Evolutionary conservation across 23 red algal genomes (phyloP).

Genomic region (Rhodosorus marinus): DNA sequence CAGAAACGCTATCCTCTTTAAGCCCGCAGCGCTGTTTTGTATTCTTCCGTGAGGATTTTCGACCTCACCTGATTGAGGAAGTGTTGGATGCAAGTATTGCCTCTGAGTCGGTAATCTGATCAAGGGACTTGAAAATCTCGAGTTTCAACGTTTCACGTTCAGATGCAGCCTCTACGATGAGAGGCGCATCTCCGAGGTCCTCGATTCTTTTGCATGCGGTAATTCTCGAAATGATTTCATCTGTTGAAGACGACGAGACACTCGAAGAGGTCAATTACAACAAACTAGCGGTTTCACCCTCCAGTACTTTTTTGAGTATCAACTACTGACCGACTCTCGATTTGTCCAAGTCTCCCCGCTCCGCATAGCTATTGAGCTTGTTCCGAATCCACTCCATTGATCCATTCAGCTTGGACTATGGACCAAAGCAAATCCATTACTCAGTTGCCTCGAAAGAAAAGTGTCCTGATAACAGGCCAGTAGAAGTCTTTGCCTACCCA

Average conservation of each 20-base stretch:
- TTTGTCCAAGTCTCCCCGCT: slow-evolving; percentile 1
- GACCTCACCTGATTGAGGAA: slow-evolving; percentile 18
- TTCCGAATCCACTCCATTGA: no score
- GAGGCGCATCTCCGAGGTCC: slow-evolving; percentile 2
- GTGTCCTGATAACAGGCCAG: no score
- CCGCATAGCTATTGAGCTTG: not conserved
- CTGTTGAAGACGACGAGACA: no score
- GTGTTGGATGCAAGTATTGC: slow-evolving; percentile 35
- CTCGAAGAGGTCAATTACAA: no score
- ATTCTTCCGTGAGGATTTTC: no score
- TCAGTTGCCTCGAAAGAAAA: no score
- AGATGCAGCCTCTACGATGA: slow-evolving; percentile 15
- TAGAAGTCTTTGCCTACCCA: no score
- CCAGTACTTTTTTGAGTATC: not conserved
- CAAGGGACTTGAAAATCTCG: slow-evolving; percentile 1
- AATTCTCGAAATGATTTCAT: no score
- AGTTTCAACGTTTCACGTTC: slow-evolving; percentile 8
- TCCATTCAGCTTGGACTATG: no score
- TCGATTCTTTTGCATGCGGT: not conserved
- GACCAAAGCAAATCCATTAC: no score
- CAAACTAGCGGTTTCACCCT: not conserved
- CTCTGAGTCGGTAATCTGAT: not conserved
- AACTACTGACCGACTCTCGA: not conserved
- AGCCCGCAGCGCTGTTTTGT: no score
- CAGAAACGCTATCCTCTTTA: no score